phyloP scores from a whole-genome alignment of 805 yeast genomes.

The Helenozyma baotianmanensis region DNA sequence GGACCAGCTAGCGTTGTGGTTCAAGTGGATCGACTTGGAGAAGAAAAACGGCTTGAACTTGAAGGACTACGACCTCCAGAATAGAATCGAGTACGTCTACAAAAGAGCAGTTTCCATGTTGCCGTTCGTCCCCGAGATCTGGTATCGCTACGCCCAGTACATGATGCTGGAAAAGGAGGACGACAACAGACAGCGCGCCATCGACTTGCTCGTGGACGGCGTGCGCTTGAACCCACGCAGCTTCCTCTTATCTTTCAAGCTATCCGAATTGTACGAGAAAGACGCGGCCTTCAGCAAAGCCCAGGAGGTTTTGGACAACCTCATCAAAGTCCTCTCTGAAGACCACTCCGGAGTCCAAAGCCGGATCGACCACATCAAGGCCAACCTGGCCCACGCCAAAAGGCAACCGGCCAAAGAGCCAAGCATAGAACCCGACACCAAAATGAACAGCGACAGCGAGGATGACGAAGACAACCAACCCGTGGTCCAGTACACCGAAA shows the following conservation, averaged over 20 bases:
- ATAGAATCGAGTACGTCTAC: slow-evolving; percentile 67
- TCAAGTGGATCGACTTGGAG: slow-evolving; percentile 78
- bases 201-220: slow-evolving; percentile 51
- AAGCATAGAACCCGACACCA: slow-evolving; percentile 4
- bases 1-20: slow-evolving; percentile 56
- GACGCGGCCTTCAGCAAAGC: slow-evolving; percentile 49
- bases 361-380: slow-evolving; percentile 19
- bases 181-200: slow-evolving; percentile 36
- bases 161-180: slow-evolving; percentile 29
- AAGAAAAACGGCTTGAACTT: slow-evolving; percentile 62
- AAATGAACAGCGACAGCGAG: slow-evolving; percentile 15
- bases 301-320: slow-evolving; percentile 42
- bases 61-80: slow-evolving; percentile 40
- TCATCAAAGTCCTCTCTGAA: slow-evolving; percentile 44
- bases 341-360: slow-evolving; percentile 28
- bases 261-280: slow-evolving; percentile 67
- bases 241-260: slow-evolving; percentile 57
- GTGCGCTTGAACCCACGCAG: slow-evolving; percentile 65
- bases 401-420: not conserved
- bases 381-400: slow-evolving; percentile 6
- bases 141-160: slow-evolving; percentile 60
- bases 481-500: slow-evolving; percentile 13
- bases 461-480: slow-evolving; percentile 15
- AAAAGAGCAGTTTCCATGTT: slow-evolving; percentile 60
- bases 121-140: slow-evolving; percentile 65